These are phyloP conservation scores for Blastobotrys aristatus DNA, from an alignment of 1,139 yeast genomes.

Conservation along the genomic window DNA sequence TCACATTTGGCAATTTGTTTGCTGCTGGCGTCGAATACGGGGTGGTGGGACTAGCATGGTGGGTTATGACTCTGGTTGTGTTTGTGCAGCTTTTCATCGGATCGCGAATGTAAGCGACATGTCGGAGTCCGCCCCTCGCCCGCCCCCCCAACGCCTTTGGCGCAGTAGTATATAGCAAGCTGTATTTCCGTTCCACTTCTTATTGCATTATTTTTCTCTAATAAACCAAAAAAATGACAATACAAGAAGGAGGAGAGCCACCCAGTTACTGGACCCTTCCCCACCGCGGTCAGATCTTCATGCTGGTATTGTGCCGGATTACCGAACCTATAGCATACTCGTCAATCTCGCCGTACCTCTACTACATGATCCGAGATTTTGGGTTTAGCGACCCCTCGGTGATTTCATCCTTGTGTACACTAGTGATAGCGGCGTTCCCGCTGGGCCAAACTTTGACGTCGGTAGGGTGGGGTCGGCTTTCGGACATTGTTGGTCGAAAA, in stretches of 20 bases:
- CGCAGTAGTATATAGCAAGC: too few relatives aligned
- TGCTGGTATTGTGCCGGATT: constrained; percentile 37
- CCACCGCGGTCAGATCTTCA: constrained; percentile 26
- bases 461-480: constrained; percentile 52
- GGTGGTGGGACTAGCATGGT: constrained; percentile 51
- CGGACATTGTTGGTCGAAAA: constrained; percentile 52
- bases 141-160: too few relatives aligned
- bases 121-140: too few relatives aligned
- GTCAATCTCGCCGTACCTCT: constrained; percentile 56
- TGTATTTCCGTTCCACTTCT: too few relatives aligned
- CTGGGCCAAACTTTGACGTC: constrained; percentile 49
- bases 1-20: constrained; percentile 48
- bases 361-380: constrained; percentile 56
- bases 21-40: constrained; percentile 42
- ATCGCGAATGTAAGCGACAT: background rate
- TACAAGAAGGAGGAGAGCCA: constrained; percentile 11
- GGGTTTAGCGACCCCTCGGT: constrained; percentile 47
- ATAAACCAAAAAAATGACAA: too few relatives aligned
- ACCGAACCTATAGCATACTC: constrained; percentile 60
- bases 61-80: constrained; percentile 37
- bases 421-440: constrained; percentile 51
- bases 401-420: constrained; percentile 46
- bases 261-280: constrained; percentile 29
- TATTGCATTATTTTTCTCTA: too few relatives aligned
- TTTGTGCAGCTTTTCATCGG: constrained; percentile 16